phyloP scores from a whole-genome alignment of 2,329 filamentous ascomycete species.

The Fusarium circinatum region DNA sequence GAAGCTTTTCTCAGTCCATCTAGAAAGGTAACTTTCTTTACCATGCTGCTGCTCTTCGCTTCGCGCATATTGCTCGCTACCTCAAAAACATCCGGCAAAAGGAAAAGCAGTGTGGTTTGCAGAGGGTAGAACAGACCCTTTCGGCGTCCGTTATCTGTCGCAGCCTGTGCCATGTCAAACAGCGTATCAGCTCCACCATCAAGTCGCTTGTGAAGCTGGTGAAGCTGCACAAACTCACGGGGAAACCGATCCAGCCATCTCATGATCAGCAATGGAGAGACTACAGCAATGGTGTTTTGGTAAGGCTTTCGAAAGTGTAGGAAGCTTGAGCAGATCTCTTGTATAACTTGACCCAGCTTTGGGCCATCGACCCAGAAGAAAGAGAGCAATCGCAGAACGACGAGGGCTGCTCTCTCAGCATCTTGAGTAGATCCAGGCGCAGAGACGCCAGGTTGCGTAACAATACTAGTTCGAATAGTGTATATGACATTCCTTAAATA shows the following conservation, averaged over 20 bases:
- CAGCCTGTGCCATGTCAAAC: slow-evolving; percentile 74
- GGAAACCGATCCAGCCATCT: slow-evolving; percentile 74
- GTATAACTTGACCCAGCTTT: slow-evolving; percentile 70
- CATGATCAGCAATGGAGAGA: slow-evolving; percentile 70
- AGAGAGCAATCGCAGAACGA: slow-evolving; percentile 67
- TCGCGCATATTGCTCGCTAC: slow-evolving; percentile 75
- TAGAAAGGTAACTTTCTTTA: slow-evolving; percentile 73
- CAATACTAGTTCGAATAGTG: slow-evolving; percentile 57
- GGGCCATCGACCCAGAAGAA: slow-evolving; percentile 72
- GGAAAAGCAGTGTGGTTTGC: slow-evolving; percentile 69
- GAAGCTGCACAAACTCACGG: slow-evolving; percentile 71
- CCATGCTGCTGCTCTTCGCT: slow-evolving; percentile 68
- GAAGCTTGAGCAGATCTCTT: slow-evolving; percentile 74
- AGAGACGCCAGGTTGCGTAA: slow-evolving; percentile 52
- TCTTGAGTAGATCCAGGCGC: slow-evolving; percentile 53
- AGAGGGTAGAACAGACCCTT: slow-evolving; percentile 69
- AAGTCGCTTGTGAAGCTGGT: slow-evolving; percentile 68
- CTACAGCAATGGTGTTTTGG: slow-evolving; percentile 71
- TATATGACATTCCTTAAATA: slow-evolving; percentile 65
- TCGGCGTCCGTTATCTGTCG: slow-evolving; percentile 66
- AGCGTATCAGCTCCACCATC: slow-evolving; percentile 73
- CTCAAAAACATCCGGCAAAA: slow-evolving; percentile 76
- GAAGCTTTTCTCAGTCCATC: slow-evolving; percentile 71
- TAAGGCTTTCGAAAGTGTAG: slow-evolving; percentile 72
- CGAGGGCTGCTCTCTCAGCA: slow-evolving; percentile 63